Percentiles rank a stretch among this genome's conserved stretches.
Conservation (phyloP, 2,329 filamentous ascomycete species). For the Exophiala oligosperma region DNA sequence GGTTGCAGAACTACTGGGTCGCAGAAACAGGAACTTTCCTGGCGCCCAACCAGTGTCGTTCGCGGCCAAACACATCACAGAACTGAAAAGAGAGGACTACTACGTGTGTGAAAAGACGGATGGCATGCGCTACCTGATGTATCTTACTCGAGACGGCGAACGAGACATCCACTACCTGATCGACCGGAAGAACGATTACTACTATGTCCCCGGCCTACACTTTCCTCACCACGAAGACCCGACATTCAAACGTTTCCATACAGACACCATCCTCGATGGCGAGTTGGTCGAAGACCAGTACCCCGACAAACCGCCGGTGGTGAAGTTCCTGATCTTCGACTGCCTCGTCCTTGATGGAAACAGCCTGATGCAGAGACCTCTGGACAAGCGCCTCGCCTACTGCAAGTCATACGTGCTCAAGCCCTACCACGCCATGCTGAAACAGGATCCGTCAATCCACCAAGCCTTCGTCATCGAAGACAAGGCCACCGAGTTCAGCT, state of each 20-base stretch:
- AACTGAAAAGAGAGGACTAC: conserved; percentile 82
- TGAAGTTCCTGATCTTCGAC: conserved; percentile 91
- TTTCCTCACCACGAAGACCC: conserved; percentile 71
- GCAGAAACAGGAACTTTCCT: conserved; percentile 68
- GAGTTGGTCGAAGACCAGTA: conserved; percentile 87
- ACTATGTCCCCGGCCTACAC: conserved; percentile 76
- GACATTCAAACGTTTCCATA: conserved; percentile 67
- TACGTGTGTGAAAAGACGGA: conserved; percentile 99
- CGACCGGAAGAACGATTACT: conserved; percentile 97
- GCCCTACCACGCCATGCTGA: conserved; percentile 70
- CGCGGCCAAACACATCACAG: conserved; percentile 74
- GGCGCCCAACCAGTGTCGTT: conserved; percentile 96
- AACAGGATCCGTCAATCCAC: conserved; percentile 72
- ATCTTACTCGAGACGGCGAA: conserved; percentile 63
- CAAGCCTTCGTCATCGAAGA: conserved; percentile 76
- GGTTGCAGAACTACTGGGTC: conserved; percentile 73
- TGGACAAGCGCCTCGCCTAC: conserved; percentile 87
- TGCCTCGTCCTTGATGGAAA: conserved; percentile 79
- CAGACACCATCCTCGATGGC: conserved; percentile 81
- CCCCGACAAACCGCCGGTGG: conserved; percentile 64
- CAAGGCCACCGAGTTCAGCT: conserved; percentile 86
- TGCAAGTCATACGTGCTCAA: conserved; percentile 78
- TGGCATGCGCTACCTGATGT: conserved; percentile 92
- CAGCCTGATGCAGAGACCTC: conserved; percentile 71
- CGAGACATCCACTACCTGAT: conserved; percentile 82